phyloP scores from a whole-genome alignment of 2,329 filamentous ascomycete species.

The Aschersonia sp. region DNA sequence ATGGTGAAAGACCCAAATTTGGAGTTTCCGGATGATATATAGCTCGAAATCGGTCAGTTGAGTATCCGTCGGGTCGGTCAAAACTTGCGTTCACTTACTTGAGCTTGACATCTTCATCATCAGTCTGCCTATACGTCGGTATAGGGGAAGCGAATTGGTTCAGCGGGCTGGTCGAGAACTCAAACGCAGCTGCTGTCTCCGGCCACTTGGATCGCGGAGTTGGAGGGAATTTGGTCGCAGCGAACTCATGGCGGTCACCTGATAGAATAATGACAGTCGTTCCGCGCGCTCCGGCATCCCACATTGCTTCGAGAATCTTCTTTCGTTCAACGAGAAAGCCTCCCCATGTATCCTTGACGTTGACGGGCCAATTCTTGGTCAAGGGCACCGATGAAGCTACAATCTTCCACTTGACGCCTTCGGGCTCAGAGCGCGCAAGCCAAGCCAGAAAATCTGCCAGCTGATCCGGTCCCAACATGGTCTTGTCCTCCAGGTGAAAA shows the following conservation, averaged over 20 bases:
- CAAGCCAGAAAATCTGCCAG: conserved; percentile 67
- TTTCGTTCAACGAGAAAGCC: conserved; percentile 75
- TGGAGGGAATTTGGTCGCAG: conserved; percentile 67
- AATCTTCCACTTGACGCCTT: conserved; percentile 84
- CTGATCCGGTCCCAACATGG: conserved; percentile 75
- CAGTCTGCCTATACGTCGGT: conserved; percentile 68
- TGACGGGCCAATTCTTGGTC: conserved; percentile 93
- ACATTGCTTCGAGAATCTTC: conserved; percentile 77
- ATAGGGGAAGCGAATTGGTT: conserved; percentile 90
- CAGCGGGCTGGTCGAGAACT: conserved; percentile 83
- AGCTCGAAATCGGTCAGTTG: conserved; percentile 27
- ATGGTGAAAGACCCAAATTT: conserved; percentile 73
- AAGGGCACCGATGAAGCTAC: conserved; percentile 84
- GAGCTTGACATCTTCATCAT: conserved; percentile 69
- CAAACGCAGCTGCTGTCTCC: conserved; percentile 55
- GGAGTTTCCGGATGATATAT: conserved; percentile 70
- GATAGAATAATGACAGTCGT: conserved; percentile 72
- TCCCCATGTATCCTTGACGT: conserved; percentile 83
- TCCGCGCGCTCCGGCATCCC: conserved; percentile 65
- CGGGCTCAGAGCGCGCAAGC: conserved; percentile 56
- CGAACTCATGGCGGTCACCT: conserved; percentile 95
- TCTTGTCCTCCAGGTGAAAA: conserved; percentile 52
- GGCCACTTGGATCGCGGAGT: conserved; percentile 47
- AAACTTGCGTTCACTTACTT: conserved; percentile 45
- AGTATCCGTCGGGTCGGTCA: neutral